phyloP scores from a whole-genome alignment of 805 yeast genomes.

The Metschnikowia proteae region DNA sequence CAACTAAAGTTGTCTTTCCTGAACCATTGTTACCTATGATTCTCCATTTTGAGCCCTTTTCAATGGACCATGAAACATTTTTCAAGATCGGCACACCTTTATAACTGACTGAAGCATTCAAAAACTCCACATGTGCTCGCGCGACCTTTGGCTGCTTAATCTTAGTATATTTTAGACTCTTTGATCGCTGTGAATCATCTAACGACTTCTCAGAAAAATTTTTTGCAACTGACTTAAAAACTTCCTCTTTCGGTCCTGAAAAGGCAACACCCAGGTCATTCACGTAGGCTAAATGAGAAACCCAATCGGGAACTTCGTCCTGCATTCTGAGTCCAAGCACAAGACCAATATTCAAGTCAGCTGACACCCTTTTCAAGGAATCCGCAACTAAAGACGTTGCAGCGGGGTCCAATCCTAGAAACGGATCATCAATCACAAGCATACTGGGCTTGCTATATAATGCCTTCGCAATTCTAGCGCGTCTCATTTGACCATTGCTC shows the following conservation, averaged over 20 bases:
- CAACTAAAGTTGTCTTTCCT: slow-evolving; percentile 85
- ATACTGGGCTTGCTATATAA: slow-evolving; percentile 61
- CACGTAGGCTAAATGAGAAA: slow-evolving; percentile 65
- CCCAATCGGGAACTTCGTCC: slow-evolving; percentile 77
- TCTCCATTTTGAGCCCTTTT: slow-evolving; percentile 81
- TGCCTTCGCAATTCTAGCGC: slow-evolving; percentile 82
- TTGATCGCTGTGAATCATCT: background rate
- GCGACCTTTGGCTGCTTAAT: background rate
- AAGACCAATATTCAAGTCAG: slow-evolving; percentile 47
- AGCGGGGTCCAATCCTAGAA: slow-evolving; percentile 80
- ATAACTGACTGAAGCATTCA: slow-evolving; percentile 62
- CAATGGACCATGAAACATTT: slow-evolving; percentile 62
- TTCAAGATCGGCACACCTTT: slow-evolving; percentile 56
- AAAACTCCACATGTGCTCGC: slow-evolving; percentile 42
- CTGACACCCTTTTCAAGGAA: slow-evolving; percentile 37
- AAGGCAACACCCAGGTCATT: slow-evolving; percentile 45
- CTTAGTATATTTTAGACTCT: background rate
- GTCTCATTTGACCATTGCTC: slow-evolving; percentile 89
- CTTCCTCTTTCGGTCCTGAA: slow-evolving; percentile 43
- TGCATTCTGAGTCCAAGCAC: slow-evolving; percentile 75
- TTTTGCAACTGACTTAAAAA: slow-evolving; percentile 7
- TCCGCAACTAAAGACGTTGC: slow-evolving; percentile 60
- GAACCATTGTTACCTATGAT: slow-evolving; percentile 86
- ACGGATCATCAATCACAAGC: slow-evolving; percentile 84
- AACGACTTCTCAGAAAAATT: background rate